Base-by-base conservation (phyloP, 2,329 filamentous ascomycete species). In the Fusarium sp. region DNA sequence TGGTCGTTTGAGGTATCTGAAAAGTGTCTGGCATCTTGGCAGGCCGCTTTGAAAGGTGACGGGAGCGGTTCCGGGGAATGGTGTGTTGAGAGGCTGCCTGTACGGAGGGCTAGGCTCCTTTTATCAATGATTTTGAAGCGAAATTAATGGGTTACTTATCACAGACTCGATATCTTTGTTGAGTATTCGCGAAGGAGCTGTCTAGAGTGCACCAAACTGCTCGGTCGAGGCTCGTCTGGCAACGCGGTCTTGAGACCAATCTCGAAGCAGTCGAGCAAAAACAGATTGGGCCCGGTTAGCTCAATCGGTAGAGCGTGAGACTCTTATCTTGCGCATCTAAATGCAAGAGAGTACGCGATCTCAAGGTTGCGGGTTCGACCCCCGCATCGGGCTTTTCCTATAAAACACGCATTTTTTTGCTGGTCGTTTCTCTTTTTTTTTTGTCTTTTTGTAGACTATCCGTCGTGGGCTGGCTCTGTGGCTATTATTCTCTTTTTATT, bases 251-350 rank as follows among this genome's bases (percentile, higher is more conserved):
- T 47, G 7, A 30, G 27, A 8, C 27, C 14, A 47, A 47, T 47
- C 43, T 47, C 8, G 14, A 15, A 17, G 22, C 22, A 22, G 14
- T 11, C 43, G 22, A 17, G 22, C 22, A 27, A 47, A 47, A 47
- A 47, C 43, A 47, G 43, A 47, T 47, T 47, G 43, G 22, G 43
- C 43, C 74, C 72, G 74, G 74, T 73, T 77, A 79, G 76, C 75
- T 80, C 73, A 79, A 76, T 76, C 74, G 74, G 72, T 90, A 91
- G 89, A 91, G 89, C 89, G 89, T 90, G 86, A 89, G 89, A 90
- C 89, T 91, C 89, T 87, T 87, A 87, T 22, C 43, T 25, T 45
- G 40, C 40, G 40, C 40, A 45, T 25, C 40, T 45, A 25, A 45
- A 4, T 45, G 6, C 12, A 45, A 45, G 12, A 15, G 43, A 47